Base-by-base conservation (phyloP, 768 basidiomycete species). In the Lentinula guzmanii region DNA sequence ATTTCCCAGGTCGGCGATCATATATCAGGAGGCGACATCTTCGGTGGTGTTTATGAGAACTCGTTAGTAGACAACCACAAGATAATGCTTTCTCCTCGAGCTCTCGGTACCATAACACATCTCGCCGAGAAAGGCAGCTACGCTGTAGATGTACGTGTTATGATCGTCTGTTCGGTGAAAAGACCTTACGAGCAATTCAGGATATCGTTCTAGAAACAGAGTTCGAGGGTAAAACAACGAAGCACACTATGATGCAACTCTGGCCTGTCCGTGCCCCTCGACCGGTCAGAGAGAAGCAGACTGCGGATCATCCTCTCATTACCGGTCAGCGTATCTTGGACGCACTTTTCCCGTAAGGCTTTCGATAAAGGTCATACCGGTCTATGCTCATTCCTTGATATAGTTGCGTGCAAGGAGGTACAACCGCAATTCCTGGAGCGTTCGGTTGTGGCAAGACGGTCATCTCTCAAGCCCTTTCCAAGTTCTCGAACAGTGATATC, bases 371-470 rank as follows among this genome's bases (percentile, higher is more conserved):
- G 9, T 50, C 37, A 24, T 56, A 58, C 35, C 31, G 2, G 15
- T 1, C 6, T 52, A 16, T 59, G 3, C 34, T 60, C 39, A 52
- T 37, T 50, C 28, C 39, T 55, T 31, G 2, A 21, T 48, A 37
- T 62, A 91, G 89, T n/a, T 96, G 93, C 71, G 94, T 97, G 0
- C 94, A 97, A 78, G 94, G 94, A 61, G 94, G 94, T 46, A 97
- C 94, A 10, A 97, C 94, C 2, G 93, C 94, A 63, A 99, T 98
- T 76, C 97, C 97, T 24, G 97, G 97, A 65, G 97, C 97, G 67
- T 99, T 99, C 74, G 97, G 97, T 70, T 98, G 95, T 70, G 94
- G 94, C 69, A 97, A 97, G 81, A 98, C 96, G 33, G 97, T 99
- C 69, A 99, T 99, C 69, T 98, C 95, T 31, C 92, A 98, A 77